Conservation (phyloP, 2,329 filamentous ascomycete genomes). For the Fusarium newnesense region DNA sequence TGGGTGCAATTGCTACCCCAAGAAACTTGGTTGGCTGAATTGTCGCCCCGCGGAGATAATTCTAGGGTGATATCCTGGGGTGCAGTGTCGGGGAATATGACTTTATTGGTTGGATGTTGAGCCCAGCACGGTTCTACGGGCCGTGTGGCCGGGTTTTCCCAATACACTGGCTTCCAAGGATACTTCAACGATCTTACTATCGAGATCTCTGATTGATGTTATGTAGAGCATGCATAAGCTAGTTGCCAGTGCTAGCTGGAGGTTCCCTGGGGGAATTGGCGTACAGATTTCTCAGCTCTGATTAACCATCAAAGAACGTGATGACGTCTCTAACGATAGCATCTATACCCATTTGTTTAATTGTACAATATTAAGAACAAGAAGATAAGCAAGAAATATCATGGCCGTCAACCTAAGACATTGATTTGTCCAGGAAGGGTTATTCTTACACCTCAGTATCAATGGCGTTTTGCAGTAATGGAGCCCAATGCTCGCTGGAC, state of each 20-base stretch:
- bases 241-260: neutral
- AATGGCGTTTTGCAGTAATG: neutral
- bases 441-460: neutral
- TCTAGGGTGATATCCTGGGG: constrained; percentile 24
- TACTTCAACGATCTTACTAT: constrained; percentile 1
- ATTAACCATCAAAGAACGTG: constrained; percentile 28
- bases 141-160: constrained; percentile 28
- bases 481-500: neutral
- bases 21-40: neutral
- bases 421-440: neutral
- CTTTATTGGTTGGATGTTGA: constrained; percentile 32
- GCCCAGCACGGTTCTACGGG: constrained; percentile 31
- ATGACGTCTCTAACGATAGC: constrained; percentile 34
- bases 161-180: constrained; percentile 8
- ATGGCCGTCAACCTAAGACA: neutral
- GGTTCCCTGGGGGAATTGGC: constrained; percentile 8
- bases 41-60: constrained; percentile 17
- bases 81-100: constrained; percentile 12
- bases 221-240: constrained; percentile 13
- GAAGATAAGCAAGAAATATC: neutral
- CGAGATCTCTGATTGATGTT: constrained; percentile 13
- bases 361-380: constrained; percentile 14
- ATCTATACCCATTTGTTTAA: constrained; percentile 39
- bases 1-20: constrained; percentile 2
- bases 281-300: constrained; percentile 18